Evolutionary conservation across 306 rosid genomes (phyloP).

Genomic region (Citrullus mucosospermus): DNA sequence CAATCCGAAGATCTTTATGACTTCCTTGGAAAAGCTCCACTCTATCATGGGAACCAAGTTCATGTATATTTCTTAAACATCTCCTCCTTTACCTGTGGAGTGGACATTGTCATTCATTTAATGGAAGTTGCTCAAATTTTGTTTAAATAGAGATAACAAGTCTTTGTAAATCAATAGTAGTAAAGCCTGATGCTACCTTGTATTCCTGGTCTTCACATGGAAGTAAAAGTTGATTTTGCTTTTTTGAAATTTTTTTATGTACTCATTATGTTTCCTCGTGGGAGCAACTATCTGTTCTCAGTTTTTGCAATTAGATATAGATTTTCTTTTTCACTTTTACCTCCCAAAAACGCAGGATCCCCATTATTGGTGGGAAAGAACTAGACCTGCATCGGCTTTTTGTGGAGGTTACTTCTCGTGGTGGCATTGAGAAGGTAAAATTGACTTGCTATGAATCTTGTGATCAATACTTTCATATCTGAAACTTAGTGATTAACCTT

Average conservation of each 20-base stretch:
- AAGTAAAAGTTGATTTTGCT: neutral
- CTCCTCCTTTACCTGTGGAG: neutral
- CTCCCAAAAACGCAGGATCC: conserved; percentile 39
- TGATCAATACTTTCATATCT: neutral
- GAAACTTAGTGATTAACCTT: neutral
- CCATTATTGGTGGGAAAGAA: conserved; percentile 69
- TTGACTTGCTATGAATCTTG: neutral
- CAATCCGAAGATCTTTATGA: conserved; percentile 43
- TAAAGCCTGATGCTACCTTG: neutral
- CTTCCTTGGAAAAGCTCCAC: conserved; percentile 66
- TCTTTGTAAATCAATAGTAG: neutral
- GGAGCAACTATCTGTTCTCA: neutral
- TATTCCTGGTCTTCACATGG: neutral
- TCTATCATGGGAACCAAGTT: conserved; percentile 66
- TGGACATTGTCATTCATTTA: neutral
- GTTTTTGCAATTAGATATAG: neutral
- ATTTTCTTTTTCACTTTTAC: conserved; percentile 4
- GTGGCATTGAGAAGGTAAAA: conserved; percentile 65
- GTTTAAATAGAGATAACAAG: neutral
- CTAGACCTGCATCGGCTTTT: conserved; percentile 70
- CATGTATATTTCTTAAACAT: conserved; percentile 31
- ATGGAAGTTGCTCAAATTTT: neutral
- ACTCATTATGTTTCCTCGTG: neutral
- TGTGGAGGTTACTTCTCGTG: conserved; percentile 70
- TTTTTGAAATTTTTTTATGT: neutral